phyloP scores from a whole-genome alignment of 2,329 filamentous ascomycete genomes.

The Ceratocystis albifundus region DNA sequence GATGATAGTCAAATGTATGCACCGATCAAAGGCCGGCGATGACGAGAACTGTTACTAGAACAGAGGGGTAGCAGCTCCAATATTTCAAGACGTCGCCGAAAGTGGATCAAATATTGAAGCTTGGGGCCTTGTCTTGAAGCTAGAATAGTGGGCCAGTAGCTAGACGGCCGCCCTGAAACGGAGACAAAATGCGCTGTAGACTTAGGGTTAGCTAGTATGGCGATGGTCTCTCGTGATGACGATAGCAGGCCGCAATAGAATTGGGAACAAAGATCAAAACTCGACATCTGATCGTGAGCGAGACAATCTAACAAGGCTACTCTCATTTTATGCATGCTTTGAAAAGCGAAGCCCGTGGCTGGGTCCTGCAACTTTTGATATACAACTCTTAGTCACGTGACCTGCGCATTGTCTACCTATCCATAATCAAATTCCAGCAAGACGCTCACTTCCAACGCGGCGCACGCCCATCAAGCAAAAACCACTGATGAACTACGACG shows the following conservation, averaged over 20 bases:
- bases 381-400: neutral
- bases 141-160: conserved; percentile 1
- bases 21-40: neutral
- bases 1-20: neutral
- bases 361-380: neutral
- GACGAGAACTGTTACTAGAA: neutral
- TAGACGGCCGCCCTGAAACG: neutral
- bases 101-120: conserved; percentile 1
- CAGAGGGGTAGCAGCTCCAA: neutral
- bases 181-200: neutral
- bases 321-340: too few species aligned
- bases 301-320: too few species aligned
- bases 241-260: too few species aligned
- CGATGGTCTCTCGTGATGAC: neutral
- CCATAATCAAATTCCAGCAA: neutral
- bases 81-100: conserved; percentile 1
- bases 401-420: neutral
- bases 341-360: neutral
- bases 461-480: neutral
- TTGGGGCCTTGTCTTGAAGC: neutral
- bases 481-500: conserved; percentile 4
- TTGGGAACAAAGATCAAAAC: too few species aligned
- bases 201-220: neutral
- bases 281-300: too few species aligned
- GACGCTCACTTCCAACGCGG: neutral